Percentiles rank a stretch among this genome's conserved stretches.
phyloP scores from a whole-genome alignment of 176 grass and related monocot species.

The barley (Hordeum vulgare) region MorexV3_pseudomolecules_assembly NC_058518.1:508259853-508260352 shows the following conservation, averaged over 20 bases:
- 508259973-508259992: not conserved
- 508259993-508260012: not conserved
- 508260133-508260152: not conserved
- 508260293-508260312: constrained; percentile 54
- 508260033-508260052: not conserved
- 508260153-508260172: constrained; percentile 17
- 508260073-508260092: not conserved
- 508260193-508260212: constrained; percentile 39
- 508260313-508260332: constrained; percentile 68
- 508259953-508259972: not conserved
- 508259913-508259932: not conserved
- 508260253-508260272: not conserved
- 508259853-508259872: not conserved
- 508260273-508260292: constrained; percentile 16
- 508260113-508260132: not conserved
- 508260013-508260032: too few relatives aligned
- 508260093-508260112: constrained; percentile 37
- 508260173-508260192: constrained; percentile 27
- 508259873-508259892: not conserved
- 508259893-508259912: not conserved
- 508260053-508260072: constrained; percentile 2
- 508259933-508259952: accelerated
- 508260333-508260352: constrained; percentile 64
- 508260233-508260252: constrained; percentile 26
- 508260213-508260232: constrained; percentile 31